These are phyloP conservation scores for Fraxinus cuspidata DNA, from an alignment of 257 asterid genomes.

Conservation along the genomic window DNA sequence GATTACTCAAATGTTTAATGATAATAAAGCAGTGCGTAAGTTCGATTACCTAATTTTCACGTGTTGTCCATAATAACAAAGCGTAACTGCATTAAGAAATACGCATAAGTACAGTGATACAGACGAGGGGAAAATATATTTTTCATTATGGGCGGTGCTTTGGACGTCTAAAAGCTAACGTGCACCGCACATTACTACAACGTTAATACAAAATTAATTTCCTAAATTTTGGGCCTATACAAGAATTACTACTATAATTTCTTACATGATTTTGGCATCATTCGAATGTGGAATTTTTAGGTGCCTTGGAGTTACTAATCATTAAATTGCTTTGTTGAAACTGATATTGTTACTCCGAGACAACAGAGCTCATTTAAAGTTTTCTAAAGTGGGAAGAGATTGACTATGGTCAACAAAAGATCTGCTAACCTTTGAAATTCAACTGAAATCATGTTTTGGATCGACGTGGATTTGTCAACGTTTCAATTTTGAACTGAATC, in stretches of 20 bases:
- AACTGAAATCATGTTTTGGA: no score
- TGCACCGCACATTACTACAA: background rate
- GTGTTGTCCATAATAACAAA: background rate
- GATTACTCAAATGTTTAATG: no score
- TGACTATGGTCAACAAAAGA: no score
- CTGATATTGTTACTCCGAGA: no score
- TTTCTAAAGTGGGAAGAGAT: no score
- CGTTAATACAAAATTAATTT: background rate
- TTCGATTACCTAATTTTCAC: background rate
- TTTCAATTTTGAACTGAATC: no score
- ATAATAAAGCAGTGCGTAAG: background rate
- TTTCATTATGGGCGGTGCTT: background rate
- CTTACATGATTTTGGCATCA: conserved; percentile 22
- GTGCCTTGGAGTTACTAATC: background rate
- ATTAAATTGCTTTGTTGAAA: no score
- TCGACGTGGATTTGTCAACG: no score
- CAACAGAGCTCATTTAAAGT: no score
- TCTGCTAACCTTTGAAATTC: no score
- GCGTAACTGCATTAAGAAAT: background rate
- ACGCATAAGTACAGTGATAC: background rate
- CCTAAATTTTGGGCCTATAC: background rate
- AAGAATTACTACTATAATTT: background rate
- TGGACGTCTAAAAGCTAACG: conserved; percentile 4
- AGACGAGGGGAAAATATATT: background rate
- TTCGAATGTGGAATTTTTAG: conserved; percentile 12